Percentiles rank a stretch among this genome's conserved stretches.
These are phyloP conservation scores for Pistacia integerrima DNA, from an alignment of 345 rosid species.

Conservation along the genomic window DNA sequence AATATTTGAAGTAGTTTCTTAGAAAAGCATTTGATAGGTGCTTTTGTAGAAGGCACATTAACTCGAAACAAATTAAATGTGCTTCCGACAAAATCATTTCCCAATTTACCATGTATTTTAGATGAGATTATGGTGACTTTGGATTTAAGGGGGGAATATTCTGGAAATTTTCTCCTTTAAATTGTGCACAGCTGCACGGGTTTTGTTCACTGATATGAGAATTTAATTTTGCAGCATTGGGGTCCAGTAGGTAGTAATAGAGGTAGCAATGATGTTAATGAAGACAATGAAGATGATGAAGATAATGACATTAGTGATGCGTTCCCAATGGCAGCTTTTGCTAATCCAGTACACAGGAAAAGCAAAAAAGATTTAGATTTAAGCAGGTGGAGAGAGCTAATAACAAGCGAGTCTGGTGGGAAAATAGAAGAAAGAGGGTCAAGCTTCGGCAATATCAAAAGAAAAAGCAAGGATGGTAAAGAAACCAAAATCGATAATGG, in stretches of 20 bases:
- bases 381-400: constrained; percentile 50
- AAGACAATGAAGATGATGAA: constrained; percentile 34
- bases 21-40: not conserved
- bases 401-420: constrained; percentile 25
- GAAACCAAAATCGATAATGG: constrained; percentile 9
- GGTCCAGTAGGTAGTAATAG: constrained; percentile 33
- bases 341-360: constrained; percentile 71
- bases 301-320: constrained; percentile 37
- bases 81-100: not conserved
- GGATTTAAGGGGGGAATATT: not conserved
- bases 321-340: constrained; percentile 52
- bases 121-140: not conserved
- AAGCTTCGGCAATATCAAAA: constrained; percentile 20
- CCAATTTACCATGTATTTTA: not conserved
- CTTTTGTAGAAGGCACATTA: not conserved
- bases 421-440: constrained; percentile 15
- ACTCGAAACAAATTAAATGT: not conserved
- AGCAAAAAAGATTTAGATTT: constrained; percentile 59
- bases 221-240: constrained; percentile 59
- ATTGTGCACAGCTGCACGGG: not conserved
- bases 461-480: constrained; percentile 19
- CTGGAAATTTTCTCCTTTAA: not conserved
- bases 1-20: not conserved
- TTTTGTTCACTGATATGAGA: constrained; percentile 17
- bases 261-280: constrained; percentile 17